These are phyloP conservation scores for Monosporascus sp. DNA, from an alignment of 2,329 filamentous ascomycete species.

Conservation along the genomic window DNA sequence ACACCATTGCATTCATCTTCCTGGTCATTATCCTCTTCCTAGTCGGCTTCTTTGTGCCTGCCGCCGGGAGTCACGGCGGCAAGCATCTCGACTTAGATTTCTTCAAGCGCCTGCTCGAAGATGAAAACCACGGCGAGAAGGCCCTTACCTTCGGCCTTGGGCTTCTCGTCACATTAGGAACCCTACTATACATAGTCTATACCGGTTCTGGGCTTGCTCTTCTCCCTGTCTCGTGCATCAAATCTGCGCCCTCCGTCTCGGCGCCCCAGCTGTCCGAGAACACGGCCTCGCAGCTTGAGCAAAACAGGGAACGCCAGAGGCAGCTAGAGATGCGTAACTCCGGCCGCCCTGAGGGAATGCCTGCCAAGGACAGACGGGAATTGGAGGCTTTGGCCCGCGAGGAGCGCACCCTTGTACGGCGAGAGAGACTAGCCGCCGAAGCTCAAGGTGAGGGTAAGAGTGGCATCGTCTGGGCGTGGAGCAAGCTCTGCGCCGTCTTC, in stretches of 20 bases:
- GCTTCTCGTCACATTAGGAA: constrained; percentile 81
- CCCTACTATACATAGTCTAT: constrained; percentile 80
- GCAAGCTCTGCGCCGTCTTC: constrained; percentile 75
- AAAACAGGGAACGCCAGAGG: constrained; percentile 85
- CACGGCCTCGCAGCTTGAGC: constrained; percentile 74
- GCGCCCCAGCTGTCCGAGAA: constrained; percentile 71
- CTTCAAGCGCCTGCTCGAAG: constrained; percentile 71
- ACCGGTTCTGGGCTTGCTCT: constrained; percentile 85
- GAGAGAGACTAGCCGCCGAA: constrained; percentile 81
- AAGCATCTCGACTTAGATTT: constrained; percentile 80
- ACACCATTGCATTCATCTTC: constrained; percentile 78
- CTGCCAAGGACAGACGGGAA: constrained; percentile 82
- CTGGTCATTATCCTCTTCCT: constrained; percentile 81
- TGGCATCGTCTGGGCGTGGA: constrained; percentile 69
- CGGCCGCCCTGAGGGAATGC: constrained; percentile 68
- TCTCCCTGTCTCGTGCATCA: constrained; percentile 85
- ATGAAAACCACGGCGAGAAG: constrained; percentile 86
- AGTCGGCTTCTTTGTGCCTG: constrained; percentile 89
- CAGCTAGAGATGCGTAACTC: constrained; percentile 83
- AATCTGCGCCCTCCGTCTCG: constrained; percentile 81
- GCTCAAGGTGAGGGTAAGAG: constrained; percentile 72
- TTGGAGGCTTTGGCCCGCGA: constrained; percentile 82
- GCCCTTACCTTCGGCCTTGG: constrained; percentile 86
- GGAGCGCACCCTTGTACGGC: constrained; percentile 85
- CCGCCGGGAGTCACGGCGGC: constrained; percentile 61